These are phyloP conservation scores for Elaeagnus macrophylla DNA, from an alignment of 306 rosid genomes.

Conservation along the genomic window DNA sequence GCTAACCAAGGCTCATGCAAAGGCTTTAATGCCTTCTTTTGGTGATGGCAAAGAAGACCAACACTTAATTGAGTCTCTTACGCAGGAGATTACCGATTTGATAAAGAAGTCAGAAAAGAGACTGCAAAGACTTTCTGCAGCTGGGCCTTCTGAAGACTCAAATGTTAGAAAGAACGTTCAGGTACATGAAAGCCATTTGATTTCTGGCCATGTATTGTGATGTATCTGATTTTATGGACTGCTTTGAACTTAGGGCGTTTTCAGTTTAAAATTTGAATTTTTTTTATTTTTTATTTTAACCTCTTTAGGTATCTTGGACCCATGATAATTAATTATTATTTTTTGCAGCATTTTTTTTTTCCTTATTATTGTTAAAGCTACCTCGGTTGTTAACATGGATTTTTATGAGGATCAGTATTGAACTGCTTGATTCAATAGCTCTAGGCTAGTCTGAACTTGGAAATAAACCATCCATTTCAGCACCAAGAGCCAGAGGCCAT, in stretches of 20 bases:
- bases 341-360: background rate
- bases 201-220: constrained; percentile 7
- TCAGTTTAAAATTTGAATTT: background rate
- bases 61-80: constrained; percentile 66
- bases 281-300: no score
- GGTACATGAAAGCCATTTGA: constrained; percentile 32
- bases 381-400: background rate
- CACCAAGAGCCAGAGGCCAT: background rate
- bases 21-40: constrained; percentile 94
- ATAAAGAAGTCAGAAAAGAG: constrained; percentile 77
- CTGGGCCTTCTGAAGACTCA: constrained; percentile 93
- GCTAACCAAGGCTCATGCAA: constrained; percentile 82
- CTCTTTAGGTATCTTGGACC: no score
- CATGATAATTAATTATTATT: background rate
- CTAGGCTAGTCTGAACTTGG: background rate
- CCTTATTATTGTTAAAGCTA: background rate
- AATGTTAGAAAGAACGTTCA: constrained; percentile 90
- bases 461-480: background rate
- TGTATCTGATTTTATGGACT: constrained; percentile 3
- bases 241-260: background rate
- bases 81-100: constrained; percentile 70
- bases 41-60: constrained; percentile 94
- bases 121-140: constrained; percentile 64
- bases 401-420: background rate
- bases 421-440: background rate